Base-by-base conservation (phyloP, 352 stramenopile species). In the Globisporangium cederbergense region DNA sequence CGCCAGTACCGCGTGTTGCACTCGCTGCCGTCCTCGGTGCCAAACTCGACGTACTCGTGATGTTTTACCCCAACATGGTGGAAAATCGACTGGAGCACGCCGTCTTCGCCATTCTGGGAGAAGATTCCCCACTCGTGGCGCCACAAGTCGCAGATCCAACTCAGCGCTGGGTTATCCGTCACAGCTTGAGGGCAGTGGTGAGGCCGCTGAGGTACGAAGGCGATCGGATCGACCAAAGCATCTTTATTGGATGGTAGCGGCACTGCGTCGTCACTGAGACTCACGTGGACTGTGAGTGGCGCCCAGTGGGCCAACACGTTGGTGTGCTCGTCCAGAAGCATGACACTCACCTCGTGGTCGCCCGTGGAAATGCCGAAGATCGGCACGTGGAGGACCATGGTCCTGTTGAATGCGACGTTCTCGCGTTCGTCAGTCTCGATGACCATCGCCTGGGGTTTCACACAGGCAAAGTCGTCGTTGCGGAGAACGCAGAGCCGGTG, bases 91-190 rank as follows among this genome's bases (percentile, higher is more conserved):
- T 57, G 58, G 32, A 93, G 56, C 28, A 93, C 72, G 20, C 81
- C 83, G 61, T 90, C 83, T 60, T 93, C 81, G 11, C 83, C 83
- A 47, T 93, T 93, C 45, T 89, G 83, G 0, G 81, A 91, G 63
- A 64, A 86, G 5, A 72, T 38, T 1, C 79, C 83, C 78, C 76
- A 91, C 49, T 93, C 81, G 61, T 90, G 78, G 18, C 74, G 70
- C 74, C 75, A 90, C 28, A 90, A 67, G 3, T 80, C 67, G 58
- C 81, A 90, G 55, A 88, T 68, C 82, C 82, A 91, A 2, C 45
- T 42, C 45, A 76, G 11, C 30, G 58, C 20, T 1, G 36, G 10
- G 20, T 22, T 51, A 30, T 3, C 22, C 25, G 25, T 10, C 10
- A 80, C 32, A 40, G 32, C 11, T 6, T 60, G 20, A 16, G 72